These are phyloP conservation scores for Dactylella cylindrospora DNA, from an alignment of 2,329 filamentous ascomycete species.

Conservation along the genomic window DNA sequence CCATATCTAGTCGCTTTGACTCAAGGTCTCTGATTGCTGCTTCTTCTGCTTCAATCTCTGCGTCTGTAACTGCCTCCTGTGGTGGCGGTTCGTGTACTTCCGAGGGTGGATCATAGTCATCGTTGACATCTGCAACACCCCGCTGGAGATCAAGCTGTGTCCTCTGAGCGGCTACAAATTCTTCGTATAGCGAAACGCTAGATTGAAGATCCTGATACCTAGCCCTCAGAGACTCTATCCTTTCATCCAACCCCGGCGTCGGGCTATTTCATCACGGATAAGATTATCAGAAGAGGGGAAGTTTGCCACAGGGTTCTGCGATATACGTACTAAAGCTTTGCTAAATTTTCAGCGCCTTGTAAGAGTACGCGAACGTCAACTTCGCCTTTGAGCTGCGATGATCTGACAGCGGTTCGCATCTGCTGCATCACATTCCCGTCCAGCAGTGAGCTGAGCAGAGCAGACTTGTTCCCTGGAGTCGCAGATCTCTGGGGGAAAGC, in stretches of 20 bases:
- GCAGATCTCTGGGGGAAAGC: slow-evolving; percentile 1
- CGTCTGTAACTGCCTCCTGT: neutral
- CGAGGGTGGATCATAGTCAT: neutral
- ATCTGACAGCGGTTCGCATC: slow-evolving; percentile 24
- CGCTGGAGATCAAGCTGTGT: slow-evolving; percentile 36
- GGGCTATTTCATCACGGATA: slow-evolving; percentile 6
- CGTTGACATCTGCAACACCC: slow-evolving; percentile 1
- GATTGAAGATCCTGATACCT: slow-evolving; percentile 29
- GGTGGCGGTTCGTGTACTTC: neutral
- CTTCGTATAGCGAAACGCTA: slow-evolving; percentile 26
- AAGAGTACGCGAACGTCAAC: slow-evolving; percentile 30
- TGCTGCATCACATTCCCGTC: slow-evolving; percentile 36
- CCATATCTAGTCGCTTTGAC: slow-evolving; percentile 18
- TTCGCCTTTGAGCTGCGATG: slow-evolving; percentile 28
- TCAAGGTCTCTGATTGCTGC: slow-evolving; percentile 23
- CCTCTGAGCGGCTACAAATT: slow-evolving; percentile 35
- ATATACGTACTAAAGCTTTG: slow-evolving; percentile 32
- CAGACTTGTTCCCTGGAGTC: slow-evolving; percentile 9
- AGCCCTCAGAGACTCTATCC: slow-evolving; percentile 16
- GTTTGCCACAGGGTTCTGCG: neutral
- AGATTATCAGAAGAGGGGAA: neutral
- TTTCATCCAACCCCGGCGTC: slow-evolving; percentile 29
- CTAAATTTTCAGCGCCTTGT: slow-evolving; percentile 29
- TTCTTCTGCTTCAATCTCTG: slow-evolving; percentile 29
- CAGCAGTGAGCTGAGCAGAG: slow-evolving; percentile 22